phyloP scores from a whole-genome alignment of 2,329 filamentous ascomycete species.

The Nemania abortiva region DNA sequence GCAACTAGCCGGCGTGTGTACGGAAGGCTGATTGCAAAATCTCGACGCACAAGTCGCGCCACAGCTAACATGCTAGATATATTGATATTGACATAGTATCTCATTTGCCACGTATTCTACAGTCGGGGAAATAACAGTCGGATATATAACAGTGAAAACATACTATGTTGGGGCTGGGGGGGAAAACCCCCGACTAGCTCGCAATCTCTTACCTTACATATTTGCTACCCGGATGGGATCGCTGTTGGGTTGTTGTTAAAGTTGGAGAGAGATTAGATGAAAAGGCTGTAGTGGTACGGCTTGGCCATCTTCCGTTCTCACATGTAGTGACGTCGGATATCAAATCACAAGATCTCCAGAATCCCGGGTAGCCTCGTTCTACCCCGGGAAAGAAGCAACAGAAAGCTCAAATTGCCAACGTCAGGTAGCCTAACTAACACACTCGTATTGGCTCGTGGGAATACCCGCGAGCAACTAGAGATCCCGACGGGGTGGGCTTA shows the following conservation, averaged over 20 bases:
- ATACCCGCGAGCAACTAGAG: constrained; percentile 12
- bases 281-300: constrained; percentile 29
- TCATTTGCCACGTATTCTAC: background rate
- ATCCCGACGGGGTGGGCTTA: constrained; percentile 27
- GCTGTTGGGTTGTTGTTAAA: constrained; percentile 1
- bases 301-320: constrained; percentile 23
- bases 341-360: constrained; percentile 17
- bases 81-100: background rate
- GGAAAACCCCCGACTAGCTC: background rate
- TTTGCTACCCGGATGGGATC: background rate
- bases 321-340: constrained; percentile 23
- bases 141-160: background rate
- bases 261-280: constrained; percentile 28
- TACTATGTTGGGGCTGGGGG: background rate
- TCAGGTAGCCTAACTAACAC: constrained; percentile 19
- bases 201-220: constrained; percentile 20
- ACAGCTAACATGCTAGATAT: constrained; percentile 18
- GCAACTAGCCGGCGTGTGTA: constrained; percentile 33
- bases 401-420: constrained; percentile 26
- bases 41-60: constrained; percentile 11
- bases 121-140: background rate
- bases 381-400: constrained; percentile 18
- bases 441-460: constrained; percentile 16
- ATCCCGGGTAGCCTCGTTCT: constrained; percentile 26
- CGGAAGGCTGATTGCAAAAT: constrained; percentile 28